Percentiles rank a stretch among this genome's conserved stretches.
Evolutionary conservation across 2,329 filamentous ascomycete genomes (phyloP).

Genomic region (Trichoderma citrinoviride): DNA sequence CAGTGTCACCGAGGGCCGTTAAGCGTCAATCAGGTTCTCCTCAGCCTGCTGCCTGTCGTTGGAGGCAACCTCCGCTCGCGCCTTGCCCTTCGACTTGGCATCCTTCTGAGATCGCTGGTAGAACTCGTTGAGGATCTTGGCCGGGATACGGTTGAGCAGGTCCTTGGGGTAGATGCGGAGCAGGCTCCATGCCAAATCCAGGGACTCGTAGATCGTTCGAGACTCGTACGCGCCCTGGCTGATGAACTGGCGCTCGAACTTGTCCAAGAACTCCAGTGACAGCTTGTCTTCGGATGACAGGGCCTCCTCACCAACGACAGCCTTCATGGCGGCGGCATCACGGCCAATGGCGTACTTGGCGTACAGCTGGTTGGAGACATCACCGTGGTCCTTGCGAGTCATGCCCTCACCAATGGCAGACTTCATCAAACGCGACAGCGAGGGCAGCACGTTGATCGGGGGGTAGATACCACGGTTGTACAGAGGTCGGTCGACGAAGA

Average conservation of each 20-base stretch:
- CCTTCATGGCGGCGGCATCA: constrained; percentile 98
- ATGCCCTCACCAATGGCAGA: constrained; percentile 97
- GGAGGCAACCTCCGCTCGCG: constrained; percentile 42
- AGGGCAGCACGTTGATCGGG: constrained; percentile 97
- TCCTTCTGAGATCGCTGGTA: constrained; percentile 68
- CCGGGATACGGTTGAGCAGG: constrained; percentile 88
- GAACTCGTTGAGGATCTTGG: constrained; percentile 79
- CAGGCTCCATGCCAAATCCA: constrained; percentile 94
- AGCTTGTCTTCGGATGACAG: constrained; percentile 95
- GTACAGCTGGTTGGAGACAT: constrained; percentile 99
- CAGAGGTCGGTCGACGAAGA: constrained; percentile 91
- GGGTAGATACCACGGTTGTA: constrained; percentile 98
- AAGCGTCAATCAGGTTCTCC: constrained; percentile 62
- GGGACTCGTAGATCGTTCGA: constrained; percentile 85
- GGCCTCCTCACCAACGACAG: constrained; percentile 97
- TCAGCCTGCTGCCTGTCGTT: constrained; percentile 46
- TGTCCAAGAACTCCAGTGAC: constrained; percentile 95
- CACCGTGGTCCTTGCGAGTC: constrained; percentile 94
- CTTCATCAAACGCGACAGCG: constrained; percentile 99
- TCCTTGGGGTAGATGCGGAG: constrained; percentile 98
- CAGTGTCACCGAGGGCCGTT: constrained; percentile 18
- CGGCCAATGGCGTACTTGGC: constrained; percentile 99
- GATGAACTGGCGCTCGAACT: constrained; percentile 96
- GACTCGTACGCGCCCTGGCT: constrained; percentile 89
- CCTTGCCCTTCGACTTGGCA: constrained; percentile 61